Conservation (phyloP, 2,329 filamentous ascomycete genomes). For the Nothopassalora personata region DNA sequence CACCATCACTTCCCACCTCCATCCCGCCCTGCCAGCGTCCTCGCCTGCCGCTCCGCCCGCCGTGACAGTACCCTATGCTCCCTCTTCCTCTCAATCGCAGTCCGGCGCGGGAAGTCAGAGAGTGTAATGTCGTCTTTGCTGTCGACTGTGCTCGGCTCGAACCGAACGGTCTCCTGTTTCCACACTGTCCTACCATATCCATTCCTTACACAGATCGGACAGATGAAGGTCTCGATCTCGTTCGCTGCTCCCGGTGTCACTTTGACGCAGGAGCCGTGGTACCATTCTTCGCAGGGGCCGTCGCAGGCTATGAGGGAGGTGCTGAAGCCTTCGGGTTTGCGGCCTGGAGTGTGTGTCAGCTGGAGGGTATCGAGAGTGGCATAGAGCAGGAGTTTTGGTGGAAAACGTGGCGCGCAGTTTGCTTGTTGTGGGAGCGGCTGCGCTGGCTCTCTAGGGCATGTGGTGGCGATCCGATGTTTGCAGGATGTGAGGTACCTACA, state of each 20-base stretch:
- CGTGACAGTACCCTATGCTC: not conserved
- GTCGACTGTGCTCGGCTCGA: not conserved
- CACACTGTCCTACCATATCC: not conserved
- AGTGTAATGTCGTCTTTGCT: not conserved
- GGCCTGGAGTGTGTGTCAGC: conserved; percentile 38
- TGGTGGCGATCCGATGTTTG: not conserved
- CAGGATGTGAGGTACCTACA: not conserved
- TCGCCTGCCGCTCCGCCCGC: not conserved
- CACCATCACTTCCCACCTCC: not conserved
- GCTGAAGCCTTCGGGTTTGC: conserved; percentile 67
- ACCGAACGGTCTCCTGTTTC: not conserved
- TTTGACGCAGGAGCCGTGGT: conserved; percentile 81
- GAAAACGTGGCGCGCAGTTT: not conserved
- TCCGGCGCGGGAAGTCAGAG: not conserved
- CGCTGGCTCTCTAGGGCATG: not conserved
- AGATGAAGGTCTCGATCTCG: conserved; percentile 61
- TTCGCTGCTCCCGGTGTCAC: conserved; percentile 67
- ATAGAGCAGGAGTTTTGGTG: not conserved
- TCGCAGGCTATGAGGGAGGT: conserved; percentile 98
- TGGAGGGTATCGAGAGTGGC: not conserved
- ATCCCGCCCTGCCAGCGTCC: not conserved
- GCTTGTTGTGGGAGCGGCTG: not conserved
- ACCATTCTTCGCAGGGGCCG: conserved; percentile 86
- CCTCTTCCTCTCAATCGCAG: not conserved
- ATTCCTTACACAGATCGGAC: conserved; percentile 3